Evolutionary conservation across 1,139 yeast species (phyloP).

Genomic region (Wickerhamomyces sp.): DNA sequence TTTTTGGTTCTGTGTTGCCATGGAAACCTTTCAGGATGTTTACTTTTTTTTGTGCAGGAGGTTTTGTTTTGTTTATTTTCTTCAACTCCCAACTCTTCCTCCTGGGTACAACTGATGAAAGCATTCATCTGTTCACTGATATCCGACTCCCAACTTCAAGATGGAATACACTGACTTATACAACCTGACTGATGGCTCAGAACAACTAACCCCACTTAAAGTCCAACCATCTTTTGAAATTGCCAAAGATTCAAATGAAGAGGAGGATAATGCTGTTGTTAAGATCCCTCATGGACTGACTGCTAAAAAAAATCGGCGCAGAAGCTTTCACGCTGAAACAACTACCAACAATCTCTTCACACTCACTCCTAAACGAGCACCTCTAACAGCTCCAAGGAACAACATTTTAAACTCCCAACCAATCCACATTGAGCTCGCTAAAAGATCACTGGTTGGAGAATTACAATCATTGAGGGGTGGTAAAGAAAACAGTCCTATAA

Average conservation of each 20-base stretch:
- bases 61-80: not conserved
- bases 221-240: slow-evolving; percentile 11
- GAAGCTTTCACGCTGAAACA: slow-evolving; percentile 20
- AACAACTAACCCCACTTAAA: slow-evolving; percentile 20
- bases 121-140: no score
- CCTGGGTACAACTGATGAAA: not conserved
- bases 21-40: not conserved
- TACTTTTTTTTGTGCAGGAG: not conserved
- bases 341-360: slow-evolving; percentile 3
- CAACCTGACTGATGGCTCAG: slow-evolving; percentile 13
- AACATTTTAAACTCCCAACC: slow-evolving; percentile 23
- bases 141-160: not conserved
- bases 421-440: slow-evolving; percentile 14
- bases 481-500: slow-evolving; percentile 13
- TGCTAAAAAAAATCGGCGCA: slow-evolving; percentile 32
- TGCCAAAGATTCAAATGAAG: slow-evolving; percentile 11
- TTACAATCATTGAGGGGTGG: slow-evolving; percentile 11
- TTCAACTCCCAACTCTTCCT: not conserved
- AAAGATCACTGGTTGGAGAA: slow-evolving; percentile 20
- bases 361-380: slow-evolving; percentile 26
- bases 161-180: slow-evolving; percentile 6
- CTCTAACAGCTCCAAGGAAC: slow-evolving; percentile 38
- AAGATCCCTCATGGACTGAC: slow-evolving; percentile 49
- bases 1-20: not conserved
- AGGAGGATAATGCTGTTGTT: slow-evolving; percentile 17